Evolutionary conservation across 345 rosid genomes (phyloP).

Genomic region (Arabidopsis thaliana): TAIR10.1 NC_003075.7:1226001-1226500

Average conservation of each 20-base stretch:
- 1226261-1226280: slow-evolving; percentile 17
- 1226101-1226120: slow-evolving; percentile 60
- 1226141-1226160: slow-evolving; percentile 75
- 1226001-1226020: slow-evolving; percentile 71
- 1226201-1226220: slow-evolving; percentile 65
- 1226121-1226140: slow-evolving; percentile 66
- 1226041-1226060: slow-evolving; percentile 4
- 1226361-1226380: slow-evolving; percentile 64
- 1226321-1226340: slow-evolving; percentile 63
- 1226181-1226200: slow-evolving; percentile 66
- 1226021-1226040: not conserved
- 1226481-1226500: not conserved
- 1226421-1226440: not conserved
- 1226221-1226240: slow-evolving; percentile 69
- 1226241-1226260: slow-evolving; percentile 41
- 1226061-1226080: slow-evolving; percentile 20
- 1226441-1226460: slow-evolving; percentile 12
- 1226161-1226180: slow-evolving; percentile 68
- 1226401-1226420: slow-evolving; percentile 21
- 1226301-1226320: slow-evolving; percentile 55
- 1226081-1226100: slow-evolving; percentile 13
- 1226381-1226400: slow-evolving; percentile 66
- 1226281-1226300: slow-evolving; percentile 27
- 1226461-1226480: slow-evolving; percentile 14
- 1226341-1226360: slow-evolving; percentile 76